Percentiles rank a stretch among this genome's conserved stretches.
These are phyloP conservation scores for Phtheirospermum japonicum DNA, from an alignment of 257 asterid species.

Conservation along the genomic window DNA sequence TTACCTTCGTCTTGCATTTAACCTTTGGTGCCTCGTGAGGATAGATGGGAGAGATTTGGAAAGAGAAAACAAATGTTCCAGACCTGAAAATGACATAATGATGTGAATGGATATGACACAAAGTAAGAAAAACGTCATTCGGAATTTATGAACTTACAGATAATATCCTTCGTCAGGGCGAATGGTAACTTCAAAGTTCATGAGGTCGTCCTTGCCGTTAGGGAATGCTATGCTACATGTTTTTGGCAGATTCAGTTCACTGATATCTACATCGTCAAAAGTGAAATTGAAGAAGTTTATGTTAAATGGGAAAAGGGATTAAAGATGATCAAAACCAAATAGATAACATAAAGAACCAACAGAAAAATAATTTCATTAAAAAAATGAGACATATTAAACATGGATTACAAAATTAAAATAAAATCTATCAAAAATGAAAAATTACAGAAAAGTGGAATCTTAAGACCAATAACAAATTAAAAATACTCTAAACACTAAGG, in stretches of 20 bases:
- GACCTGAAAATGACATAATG: constrained; percentile 43
- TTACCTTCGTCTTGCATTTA: constrained; percentile 98
- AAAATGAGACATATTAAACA: neutral
- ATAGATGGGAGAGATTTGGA: constrained; percentile 85
- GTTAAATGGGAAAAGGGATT: neutral
- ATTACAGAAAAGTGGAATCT: neutral
- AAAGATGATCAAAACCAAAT: neutral
- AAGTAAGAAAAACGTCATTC: neutral
- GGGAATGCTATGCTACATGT: constrained; percentile 85
- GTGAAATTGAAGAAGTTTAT: constrained; percentile 12
- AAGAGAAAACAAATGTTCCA: constrained; percentile 84
- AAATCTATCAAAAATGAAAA: neutral
- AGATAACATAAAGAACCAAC: constrained; percentile 8
- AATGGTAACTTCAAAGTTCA: constrained; percentile 92
- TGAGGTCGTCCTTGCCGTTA: constrained; percentile 90
- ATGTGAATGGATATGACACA: constrained; percentile 16
- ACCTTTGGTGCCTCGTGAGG: constrained; percentile 99
- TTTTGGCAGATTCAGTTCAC: constrained; percentile 82
- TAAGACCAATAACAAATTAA: neutral
- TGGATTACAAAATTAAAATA: neutral
- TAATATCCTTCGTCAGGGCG: constrained; percentile 92
- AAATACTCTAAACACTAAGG: neutral
- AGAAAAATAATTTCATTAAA: too few species aligned
- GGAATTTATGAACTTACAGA: constrained; percentile 42
- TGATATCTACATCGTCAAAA: constrained; percentile 56